These are phyloP conservation scores for Blastomyces parvus DNA, from an alignment of 2,329 filamentous ascomycete species.

Conservation along the genomic window DNA sequence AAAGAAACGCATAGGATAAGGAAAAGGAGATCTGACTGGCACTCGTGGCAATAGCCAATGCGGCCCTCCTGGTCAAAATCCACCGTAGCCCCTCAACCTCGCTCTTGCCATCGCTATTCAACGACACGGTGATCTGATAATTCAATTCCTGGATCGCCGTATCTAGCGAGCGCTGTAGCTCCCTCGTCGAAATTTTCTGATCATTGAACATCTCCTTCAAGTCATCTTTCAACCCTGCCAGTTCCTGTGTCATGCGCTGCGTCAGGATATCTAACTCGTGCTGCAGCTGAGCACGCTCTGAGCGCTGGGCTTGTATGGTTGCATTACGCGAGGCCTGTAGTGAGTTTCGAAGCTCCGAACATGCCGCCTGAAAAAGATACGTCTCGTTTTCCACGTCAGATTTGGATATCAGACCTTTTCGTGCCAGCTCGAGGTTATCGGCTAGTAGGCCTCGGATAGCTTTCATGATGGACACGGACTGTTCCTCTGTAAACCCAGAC, in stretches of 20 bases:
- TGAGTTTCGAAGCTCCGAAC: constrained; percentile 81
- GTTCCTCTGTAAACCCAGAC: constrained; percentile 61
- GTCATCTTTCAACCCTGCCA: constrained; percentile 72
- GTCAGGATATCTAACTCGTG: constrained; percentile 90
- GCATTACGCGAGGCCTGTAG: constrained; percentile 67
- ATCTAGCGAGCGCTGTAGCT: constrained; percentile 78
- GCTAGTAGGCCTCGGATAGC: constrained; percentile 68
- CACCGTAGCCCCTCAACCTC: constrained; percentile 87
- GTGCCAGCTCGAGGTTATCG: constrained; percentile 70
- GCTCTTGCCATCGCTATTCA: constrained; percentile 84
- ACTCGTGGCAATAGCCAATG: constrained; percentile 47
- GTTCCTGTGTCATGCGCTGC: constrained; percentile 76
- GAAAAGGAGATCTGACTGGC: constrained; percentile 33
- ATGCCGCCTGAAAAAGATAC: constrained; percentile 89
- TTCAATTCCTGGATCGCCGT: constrained; percentile 87
- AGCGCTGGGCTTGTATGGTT: constrained; percentile 70
- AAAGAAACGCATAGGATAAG: neutral
- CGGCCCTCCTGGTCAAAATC: constrained; percentile 62
- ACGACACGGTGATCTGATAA: constrained; percentile 84
- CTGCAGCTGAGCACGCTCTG: constrained; percentile 75
- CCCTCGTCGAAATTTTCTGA: constrained; percentile 79
- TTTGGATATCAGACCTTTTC: constrained; percentile 73
- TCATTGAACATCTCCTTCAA: constrained; percentile 96
- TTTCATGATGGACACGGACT: constrained; percentile 86
- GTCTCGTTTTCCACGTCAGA: constrained; percentile 89